These are phyloP conservation scores for Melaleuca alternifolia DNA, from an alignment of 345 rosid species.

Conservation along the genomic window DNA sequence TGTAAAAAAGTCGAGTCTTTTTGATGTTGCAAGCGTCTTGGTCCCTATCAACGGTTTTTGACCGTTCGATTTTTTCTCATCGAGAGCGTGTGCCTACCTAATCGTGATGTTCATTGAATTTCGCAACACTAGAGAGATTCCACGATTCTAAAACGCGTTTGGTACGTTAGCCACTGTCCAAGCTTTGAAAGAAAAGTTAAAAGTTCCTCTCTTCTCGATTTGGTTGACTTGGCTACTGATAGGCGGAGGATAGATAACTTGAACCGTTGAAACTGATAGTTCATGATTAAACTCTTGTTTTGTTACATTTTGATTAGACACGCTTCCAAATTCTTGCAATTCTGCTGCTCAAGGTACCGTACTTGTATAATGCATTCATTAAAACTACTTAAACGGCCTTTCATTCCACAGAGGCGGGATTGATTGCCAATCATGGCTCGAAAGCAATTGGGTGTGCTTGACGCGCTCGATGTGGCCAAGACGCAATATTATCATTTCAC, in stretches of 20 bases:
- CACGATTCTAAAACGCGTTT: background rate
- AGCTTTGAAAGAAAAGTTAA: background rate
- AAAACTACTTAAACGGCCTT: background rate
- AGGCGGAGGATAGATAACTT: background rate
- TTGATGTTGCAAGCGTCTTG: background rate
- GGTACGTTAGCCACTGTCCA: background rate
- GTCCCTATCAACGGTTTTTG: background rate
- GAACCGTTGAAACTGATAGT: background rate
- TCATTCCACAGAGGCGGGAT: background rate
- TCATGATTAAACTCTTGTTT: background rate
- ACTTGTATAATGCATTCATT: background rate
- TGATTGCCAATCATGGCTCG: conserved; percentile 18
- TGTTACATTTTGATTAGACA: background rate
- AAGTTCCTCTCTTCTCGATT: background rate
- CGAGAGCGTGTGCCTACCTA: too few relatives aligned
- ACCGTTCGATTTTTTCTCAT: background rate
- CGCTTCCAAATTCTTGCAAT: background rate
- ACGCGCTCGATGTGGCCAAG: conserved; percentile 61
- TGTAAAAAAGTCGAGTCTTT: background rate
- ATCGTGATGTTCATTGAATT: background rate
- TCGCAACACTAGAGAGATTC: background rate
- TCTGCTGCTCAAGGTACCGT: background rate
- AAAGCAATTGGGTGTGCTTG: conserved; percentile 37
- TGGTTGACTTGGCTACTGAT: background rate
- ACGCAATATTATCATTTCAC: conserved; percentile 54